Conservation (phyloP, 305 asterid species). For the Andrographis paniculata region DNA sequence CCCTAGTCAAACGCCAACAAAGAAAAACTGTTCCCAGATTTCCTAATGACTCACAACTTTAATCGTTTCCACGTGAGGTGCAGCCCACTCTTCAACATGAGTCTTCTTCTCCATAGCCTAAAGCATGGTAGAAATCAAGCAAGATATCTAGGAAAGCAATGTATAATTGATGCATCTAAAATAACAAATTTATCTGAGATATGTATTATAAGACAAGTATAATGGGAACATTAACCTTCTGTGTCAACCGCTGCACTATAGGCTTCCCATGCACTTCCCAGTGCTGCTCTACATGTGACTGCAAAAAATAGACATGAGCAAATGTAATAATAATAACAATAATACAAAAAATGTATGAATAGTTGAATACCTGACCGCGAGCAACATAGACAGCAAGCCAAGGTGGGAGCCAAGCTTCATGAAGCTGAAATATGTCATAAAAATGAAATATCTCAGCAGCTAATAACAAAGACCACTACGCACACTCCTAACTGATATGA, state of each 20-base stretch:
- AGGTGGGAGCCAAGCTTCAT: conserved; percentile 91
- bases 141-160: too few relatives aligned
- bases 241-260: conserved; percentile 40
- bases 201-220: too few relatives aligned
- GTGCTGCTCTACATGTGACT: conserved; percentile 59
- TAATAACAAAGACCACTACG: too few relatives aligned
- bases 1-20: too few relatives aligned
- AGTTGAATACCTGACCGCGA: conserved; percentile 47
- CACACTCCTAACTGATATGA: too few relatives aligned
- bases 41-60: conserved; percentile 48
- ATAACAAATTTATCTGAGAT: too few relatives aligned
- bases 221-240: conserved; percentile 43
- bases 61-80: conserved; percentile 67
- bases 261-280: conserved; percentile 84
- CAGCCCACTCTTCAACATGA: conserved; percentile 77
- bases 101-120: conserved; percentile 76
- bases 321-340: conserved; percentile 9
- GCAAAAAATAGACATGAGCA: conserved; percentile 19
- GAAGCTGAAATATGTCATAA: conserved; percentile 45
- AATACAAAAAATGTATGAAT: not conserved
- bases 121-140: conserved; percentile 1
- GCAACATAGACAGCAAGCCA: conserved; percentile 61
- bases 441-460: not conserved
- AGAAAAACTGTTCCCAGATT: too few relatives aligned
- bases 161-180: too few relatives aligned